These are phyloP conservation scores for Penicillium dipodomyicola DNA, from an alignment of 495 filamentous ascomycete species.

Conservation along the genomic window DNA sequence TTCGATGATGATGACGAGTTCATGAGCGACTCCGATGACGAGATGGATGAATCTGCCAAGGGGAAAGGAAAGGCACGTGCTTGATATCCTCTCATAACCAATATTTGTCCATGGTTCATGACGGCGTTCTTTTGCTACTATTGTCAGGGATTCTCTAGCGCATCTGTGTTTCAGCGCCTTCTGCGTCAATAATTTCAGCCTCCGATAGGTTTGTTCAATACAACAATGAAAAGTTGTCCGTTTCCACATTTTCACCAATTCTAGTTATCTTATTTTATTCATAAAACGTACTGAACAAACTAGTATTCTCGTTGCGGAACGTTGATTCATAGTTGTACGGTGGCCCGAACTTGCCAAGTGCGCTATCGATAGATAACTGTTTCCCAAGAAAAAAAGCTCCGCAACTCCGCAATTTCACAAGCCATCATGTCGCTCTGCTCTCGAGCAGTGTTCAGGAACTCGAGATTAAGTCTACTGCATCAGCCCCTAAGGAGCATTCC, in stretches of 20 bases:
- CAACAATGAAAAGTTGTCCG: background rate
- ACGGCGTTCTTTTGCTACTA: constrained; percentile 18
- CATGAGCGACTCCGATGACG: constrained; percentile 70
- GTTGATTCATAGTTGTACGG: background rate
- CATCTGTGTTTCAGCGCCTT: constrained; percentile 14
- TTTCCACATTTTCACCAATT: background rate
- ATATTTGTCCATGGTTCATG: constrained; percentile 17
- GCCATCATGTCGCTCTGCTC: constrained; percentile 36
- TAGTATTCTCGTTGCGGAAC: background rate
- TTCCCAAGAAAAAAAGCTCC: constrained; percentile 24
- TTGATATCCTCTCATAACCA: constrained; percentile 15
- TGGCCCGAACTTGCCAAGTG: background rate
- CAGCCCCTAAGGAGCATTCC: background rate
- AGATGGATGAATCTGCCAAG: constrained; percentile 32
- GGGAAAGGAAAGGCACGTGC: constrained; percentile 45
- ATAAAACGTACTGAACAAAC: background rate
- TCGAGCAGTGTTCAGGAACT: constrained; percentile 25
- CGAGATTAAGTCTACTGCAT: constrained; percentile 10
- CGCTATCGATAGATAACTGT: constrained; percentile 28
- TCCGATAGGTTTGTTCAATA: background rate
- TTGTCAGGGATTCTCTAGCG: constrained; percentile 5
- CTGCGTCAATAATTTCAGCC: constrained; percentile 7
- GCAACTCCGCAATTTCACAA: constrained; percentile 17
- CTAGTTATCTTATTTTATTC: background rate
- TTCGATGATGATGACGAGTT: constrained; percentile 94